Conservation (phyloP, 2,329 filamentous ascomycete genomes). For the Xylariaceae sp. region DNA sequence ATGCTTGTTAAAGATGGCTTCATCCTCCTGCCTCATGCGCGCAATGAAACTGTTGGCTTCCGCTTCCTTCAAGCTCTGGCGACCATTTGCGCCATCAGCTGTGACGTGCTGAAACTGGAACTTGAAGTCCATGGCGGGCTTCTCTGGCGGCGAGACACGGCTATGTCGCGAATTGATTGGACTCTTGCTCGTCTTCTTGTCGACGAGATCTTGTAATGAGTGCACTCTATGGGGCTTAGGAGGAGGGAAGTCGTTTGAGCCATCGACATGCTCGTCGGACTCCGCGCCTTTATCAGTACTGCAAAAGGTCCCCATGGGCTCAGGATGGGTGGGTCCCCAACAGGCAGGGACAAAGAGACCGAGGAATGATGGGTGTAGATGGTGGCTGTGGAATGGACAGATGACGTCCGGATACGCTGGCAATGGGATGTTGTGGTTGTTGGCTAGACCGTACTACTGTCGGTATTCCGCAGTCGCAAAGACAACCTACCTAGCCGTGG, state of each 20-base stretch:
- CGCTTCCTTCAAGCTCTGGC: not conserved
- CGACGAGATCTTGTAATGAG: constrained; percentile 13
- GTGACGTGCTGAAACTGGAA: constrained; percentile 22
- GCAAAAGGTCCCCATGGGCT: constrained; percentile 27
- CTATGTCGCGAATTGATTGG: not conserved
- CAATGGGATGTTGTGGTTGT: too few species aligned
- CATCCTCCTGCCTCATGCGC: constrained; percentile 19
- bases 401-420: not conserved
- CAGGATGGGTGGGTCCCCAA: constrained; percentile 10
- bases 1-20: constrained; percentile 12
- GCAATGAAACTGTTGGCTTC: constrained; percentile 9
- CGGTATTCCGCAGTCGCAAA: not conserved
- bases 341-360: not conserved
- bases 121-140: constrained; percentile 7
- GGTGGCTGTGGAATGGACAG: not conserved
- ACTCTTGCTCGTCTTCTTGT: constrained; percentile 16
- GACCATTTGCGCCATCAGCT: constrained; percentile 14
- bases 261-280: constrained; percentile 24
- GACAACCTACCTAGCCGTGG: not conserved
- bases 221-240: constrained; percentile 8
- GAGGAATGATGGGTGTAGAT: not conserved
- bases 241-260: constrained; percentile 13
- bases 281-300: constrained; percentile 25
- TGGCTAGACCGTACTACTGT: too few species aligned
- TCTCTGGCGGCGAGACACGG: not conserved